Base-by-base conservation (phyloP, 768 basidiomycete species). In the Lactarius quietus region DNA sequence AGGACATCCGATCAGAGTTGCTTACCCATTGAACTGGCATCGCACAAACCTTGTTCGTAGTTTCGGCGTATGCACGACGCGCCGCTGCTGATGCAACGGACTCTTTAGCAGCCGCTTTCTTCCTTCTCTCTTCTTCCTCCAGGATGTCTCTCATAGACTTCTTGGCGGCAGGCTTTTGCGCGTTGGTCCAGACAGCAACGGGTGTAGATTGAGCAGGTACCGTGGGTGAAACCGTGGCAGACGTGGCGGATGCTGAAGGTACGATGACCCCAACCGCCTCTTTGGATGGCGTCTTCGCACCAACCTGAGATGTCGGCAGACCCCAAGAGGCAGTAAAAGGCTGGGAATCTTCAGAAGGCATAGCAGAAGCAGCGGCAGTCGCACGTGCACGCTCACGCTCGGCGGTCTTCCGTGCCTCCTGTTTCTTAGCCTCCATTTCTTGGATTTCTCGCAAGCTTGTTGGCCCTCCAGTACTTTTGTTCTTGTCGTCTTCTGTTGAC, bases 71-170 rank as follows among this genome's bases (percentile, higher is more conserved):
- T 5, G 82, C 88, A 59, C 92, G 81, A 73, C 89, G 84, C 9
- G 84, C 79, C 43, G 83, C 82, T 26, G 83, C 79, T 15, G 84
- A 77, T 10, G 82, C 82, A 61, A 80, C 72, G 6, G 69, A 55
- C 63, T 78, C 79, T 60, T 81, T 85, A 68, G 80, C 80, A 33
- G 77, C 70, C 33, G 70, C 68, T 76, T 87, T 90, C 81, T 93
- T 95, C 67, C 89, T 83, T 68, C 80, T 84, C 76, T 96, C 93
- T 73, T 99, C 97, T 71, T 99, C 97, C 76, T 98, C 96, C 73
- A 96, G 93, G 45, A 99, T 99, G 79, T 99, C 95, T 80, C 96
- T 98, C 88, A 99, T 89, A 2, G 92, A 92, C 82, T 94, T 97
- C 81, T 93, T 95, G 8, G 82, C 74, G 3, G 79, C 73, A 8